phyloP scores from a whole-genome alignment of 768 basidiomycete species.

The Hygrocybe coccinea region DNA sequence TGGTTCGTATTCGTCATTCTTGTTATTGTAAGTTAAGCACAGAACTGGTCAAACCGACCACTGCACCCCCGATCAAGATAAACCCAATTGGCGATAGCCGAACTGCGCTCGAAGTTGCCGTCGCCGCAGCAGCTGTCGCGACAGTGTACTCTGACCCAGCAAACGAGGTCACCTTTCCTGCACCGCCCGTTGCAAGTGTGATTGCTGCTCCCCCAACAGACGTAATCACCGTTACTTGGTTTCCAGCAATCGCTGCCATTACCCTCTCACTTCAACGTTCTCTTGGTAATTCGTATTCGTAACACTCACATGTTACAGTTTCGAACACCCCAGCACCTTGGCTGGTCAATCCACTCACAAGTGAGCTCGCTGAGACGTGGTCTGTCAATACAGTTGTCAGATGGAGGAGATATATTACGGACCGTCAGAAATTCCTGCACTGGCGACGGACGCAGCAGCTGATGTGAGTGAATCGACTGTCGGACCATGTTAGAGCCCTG shows the following conservation, averaged over 20 bases:
- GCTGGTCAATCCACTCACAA: constrained; percentile 24
- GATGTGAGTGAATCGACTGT: constrained; percentile 37
- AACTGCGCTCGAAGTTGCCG: constrained; percentile 25
- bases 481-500: constrained; percentile 8
- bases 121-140: constrained; percentile 37
- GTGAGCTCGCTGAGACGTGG: constrained; percentile 14
- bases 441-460: constrained; percentile 33
- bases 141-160: constrained; percentile 47
- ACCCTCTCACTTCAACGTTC: background rate
- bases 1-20: no score
- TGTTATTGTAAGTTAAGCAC: no score
- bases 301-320: constrained; percentile 41
- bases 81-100: constrained; percentile 21
- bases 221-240: constrained; percentile 51
- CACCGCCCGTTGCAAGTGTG: constrained; percentile 34
- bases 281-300: background rate
- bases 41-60: no score
- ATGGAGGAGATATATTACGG: background rate
- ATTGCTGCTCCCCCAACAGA: constrained; percentile 45
- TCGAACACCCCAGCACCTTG: constrained; percentile 31
- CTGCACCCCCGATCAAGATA: no score
- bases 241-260: constrained; percentile 47
- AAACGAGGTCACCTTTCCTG: constrained; percentile 57
- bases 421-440: constrained; percentile 27
- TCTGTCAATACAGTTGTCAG: background rate